Percentiles rank a stretch among this genome's conserved stretches.
These are phyloP conservation scores for Cyberlindnera meyerae DNA, from an alignment of 805 yeast species.

Conservation along the genomic window DNA sequence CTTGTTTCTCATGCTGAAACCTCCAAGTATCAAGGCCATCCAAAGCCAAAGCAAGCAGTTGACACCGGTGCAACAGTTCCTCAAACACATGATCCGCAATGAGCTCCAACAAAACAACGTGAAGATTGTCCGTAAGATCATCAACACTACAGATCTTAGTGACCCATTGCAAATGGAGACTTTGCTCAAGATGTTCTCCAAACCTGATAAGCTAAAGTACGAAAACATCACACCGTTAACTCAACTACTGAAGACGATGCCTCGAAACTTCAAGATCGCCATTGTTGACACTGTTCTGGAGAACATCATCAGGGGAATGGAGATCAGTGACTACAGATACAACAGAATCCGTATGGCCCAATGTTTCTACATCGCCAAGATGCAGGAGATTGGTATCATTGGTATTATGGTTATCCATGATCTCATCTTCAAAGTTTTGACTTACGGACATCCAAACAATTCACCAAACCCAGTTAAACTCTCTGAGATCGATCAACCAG, in stretches of 20 bases:
- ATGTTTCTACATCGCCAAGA: conserved; percentile 52
- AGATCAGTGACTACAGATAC: conserved; percentile 50
- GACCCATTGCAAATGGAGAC: conserved; percentile 32
- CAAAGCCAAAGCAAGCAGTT: conserved; percentile 19
- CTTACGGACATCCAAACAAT: conserved; percentile 60
- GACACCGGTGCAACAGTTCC: conserved; percentile 43
- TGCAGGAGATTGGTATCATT: conserved; percentile 46
- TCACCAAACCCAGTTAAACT: conserved; percentile 43
- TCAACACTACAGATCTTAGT: conserved; percentile 44
- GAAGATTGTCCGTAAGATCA: conserved; percentile 31
- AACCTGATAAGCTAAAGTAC: conserved; percentile 58
- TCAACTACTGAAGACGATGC: conserved; percentile 36
- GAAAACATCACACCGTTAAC: conserved; percentile 51
- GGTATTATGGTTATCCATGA: conserved; percentile 43
- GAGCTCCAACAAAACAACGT: conserved; percentile 41
- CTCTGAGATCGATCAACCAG: conserved; percentile 52
- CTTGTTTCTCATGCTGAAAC: conserved; percentile 49
- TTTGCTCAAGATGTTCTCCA: conserved; percentile 41
- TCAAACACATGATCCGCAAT: conserved; percentile 44
- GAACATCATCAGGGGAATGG: conserved; percentile 59
- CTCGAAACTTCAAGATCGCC: conserved; percentile 37
- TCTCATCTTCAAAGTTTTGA: conserved; percentile 50
- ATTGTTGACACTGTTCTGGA: conserved; percentile 65
- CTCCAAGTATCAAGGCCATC: conserved; percentile 42
- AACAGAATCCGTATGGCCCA: conserved; percentile 62